A percentile compares a stretch with the other conserved stretches of the same genome.
phyloP scores from a whole-genome alignment of 495 filamentous ascomycete genomes.

The Tuber calosporum region DNA sequence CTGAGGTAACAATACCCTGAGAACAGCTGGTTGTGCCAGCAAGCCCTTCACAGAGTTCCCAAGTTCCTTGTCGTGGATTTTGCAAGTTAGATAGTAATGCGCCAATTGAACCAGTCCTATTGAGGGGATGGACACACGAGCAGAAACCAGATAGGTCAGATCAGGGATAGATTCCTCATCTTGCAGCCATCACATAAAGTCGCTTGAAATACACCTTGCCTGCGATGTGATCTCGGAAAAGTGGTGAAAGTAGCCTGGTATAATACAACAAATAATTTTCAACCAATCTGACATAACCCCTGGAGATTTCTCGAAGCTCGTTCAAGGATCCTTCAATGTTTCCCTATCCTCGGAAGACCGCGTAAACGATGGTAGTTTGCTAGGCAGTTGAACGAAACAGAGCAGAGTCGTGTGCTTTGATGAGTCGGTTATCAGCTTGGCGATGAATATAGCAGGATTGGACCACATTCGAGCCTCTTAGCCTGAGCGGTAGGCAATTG shows the following conservation, averaged over 20 bases:
- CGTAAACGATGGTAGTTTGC: conserved; percentile 68
- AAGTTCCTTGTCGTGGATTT: conserved; percentile 77
- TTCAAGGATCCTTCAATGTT: conserved; percentile 99
- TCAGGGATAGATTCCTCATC: conserved; percentile 82
- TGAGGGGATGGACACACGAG: conserved; percentile 89
- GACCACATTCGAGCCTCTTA: conserved; percentile 84
- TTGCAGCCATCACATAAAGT: conserved; percentile 86
- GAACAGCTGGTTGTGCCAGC: conserved; percentile 91
- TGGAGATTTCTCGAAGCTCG: conserved; percentile 83
- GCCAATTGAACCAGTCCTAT: conserved; percentile 92
- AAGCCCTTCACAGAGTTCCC: conserved; percentile 75
- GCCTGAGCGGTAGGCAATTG: conserved; percentile 74
- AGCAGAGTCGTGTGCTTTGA: conserved; percentile 84
- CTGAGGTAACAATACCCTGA: conserved; percentile 88
- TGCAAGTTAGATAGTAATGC: conserved; percentile 86
- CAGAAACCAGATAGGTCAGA: conserved; percentile 88
- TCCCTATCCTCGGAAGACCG: conserved; percentile 94
- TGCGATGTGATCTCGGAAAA: conserved; percentile 75
- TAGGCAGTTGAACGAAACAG: conserved; percentile 82
- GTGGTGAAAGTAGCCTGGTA: conserved; percentile 69
- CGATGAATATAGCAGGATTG: conserved; percentile 84
- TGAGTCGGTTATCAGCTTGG: conserved; percentile 68
- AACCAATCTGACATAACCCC: conserved; percentile 81
- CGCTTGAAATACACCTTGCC: conserved; percentile 95
- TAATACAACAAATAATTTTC: conserved; percentile 72